Percentiles rank a stretch among this genome's conserved stretches.
phyloP scores from a whole-genome alignment of 257 asterid genomes.

The Plectranthus barbatus region DNA sequence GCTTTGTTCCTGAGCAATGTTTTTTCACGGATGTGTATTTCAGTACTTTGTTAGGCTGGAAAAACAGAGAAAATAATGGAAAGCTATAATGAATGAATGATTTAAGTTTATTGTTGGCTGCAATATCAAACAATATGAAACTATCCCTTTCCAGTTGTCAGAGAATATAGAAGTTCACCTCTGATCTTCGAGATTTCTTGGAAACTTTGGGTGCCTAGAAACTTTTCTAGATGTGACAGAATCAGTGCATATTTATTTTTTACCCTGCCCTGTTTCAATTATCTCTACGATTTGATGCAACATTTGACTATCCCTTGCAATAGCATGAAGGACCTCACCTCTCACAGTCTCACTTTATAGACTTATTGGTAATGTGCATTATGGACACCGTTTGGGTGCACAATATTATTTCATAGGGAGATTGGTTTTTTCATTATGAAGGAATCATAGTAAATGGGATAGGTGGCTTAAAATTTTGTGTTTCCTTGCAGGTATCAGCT shows the following conservation, averaged over 20 bases:
- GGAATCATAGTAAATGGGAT: neutral
- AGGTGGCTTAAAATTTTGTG: neutral
- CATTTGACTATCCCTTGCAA: neutral
- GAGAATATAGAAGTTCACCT: too few species aligned
- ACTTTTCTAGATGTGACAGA: neutral
- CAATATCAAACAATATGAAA: too few species aligned
- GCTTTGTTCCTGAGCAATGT: too few species aligned
- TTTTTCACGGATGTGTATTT: too few species aligned
- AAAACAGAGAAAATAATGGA: too few species aligned
- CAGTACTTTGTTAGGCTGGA: too few species aligned
- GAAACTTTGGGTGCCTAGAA: neutral
- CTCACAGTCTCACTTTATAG: too few species aligned
- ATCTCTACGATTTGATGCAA: neutral
- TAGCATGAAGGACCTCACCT: too few species aligned
- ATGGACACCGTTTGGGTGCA: neutral
- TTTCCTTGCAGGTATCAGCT: slow-evolving; percentile 63
- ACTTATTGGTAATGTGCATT: neutral
- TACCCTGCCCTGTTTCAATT: neutral
- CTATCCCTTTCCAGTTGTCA: too few species aligned
- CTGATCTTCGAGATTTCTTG: too few species aligned
- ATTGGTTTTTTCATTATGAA: neutral
- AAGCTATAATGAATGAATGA: too few species aligned
- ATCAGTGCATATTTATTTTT: neutral
- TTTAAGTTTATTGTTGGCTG: too few species aligned
- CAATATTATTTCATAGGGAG: neutral